Evolutionary conservation across 495 filamentous ascomycete species (phyloP), one percentile per base, ranked within the genome.

Genomic region (Aspergillus taichungensis): DNA sequence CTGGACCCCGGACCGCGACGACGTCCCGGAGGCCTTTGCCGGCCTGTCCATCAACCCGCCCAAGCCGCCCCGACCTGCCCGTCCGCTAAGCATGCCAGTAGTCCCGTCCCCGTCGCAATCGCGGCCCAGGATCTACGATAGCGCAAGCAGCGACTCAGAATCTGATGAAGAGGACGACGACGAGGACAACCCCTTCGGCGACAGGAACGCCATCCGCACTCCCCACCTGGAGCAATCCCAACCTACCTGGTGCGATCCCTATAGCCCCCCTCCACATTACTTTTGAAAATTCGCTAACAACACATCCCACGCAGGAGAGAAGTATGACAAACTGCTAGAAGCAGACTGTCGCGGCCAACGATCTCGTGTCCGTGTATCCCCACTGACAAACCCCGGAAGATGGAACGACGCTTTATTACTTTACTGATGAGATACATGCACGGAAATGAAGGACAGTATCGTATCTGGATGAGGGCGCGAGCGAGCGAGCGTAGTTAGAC

Each of bases 161-260:
- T 59, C 71, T 24, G 72, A 73, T 34, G 34, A 51, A 24, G 67
- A 75, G 7, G 78, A 77, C 4, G 79, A 82, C 38, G 79, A 84
- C 34, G 79, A 83, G 48, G 73, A 88, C 53, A 77, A 90, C 60
- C 86, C 86, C 4, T 91, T 91, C 54, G 83, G 82, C 11, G 85
- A 91, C 58, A 71, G 73, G 8, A 87, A 89, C 64, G 84, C 76
- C 5, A 76, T 85, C n/a, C 71, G 71, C 32, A 83, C 79, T 1
- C 77, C 80, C 8, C 68, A 60, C 39, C 55, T 67, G 35, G 81
- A 82, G 61, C 69, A 66, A 29, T 54, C 55, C 8, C 74, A 74
- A 35, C 76, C 74, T 58, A 72, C 63, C 38, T 84, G 79, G 81
- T 71, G 61, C 8, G 60, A 57, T 30, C 1, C 11, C 10, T 13